Base-by-base conservation (phyloP, 2,329 filamentous ascomycete genomes). In the Lecanicillium sp. region DNA sequence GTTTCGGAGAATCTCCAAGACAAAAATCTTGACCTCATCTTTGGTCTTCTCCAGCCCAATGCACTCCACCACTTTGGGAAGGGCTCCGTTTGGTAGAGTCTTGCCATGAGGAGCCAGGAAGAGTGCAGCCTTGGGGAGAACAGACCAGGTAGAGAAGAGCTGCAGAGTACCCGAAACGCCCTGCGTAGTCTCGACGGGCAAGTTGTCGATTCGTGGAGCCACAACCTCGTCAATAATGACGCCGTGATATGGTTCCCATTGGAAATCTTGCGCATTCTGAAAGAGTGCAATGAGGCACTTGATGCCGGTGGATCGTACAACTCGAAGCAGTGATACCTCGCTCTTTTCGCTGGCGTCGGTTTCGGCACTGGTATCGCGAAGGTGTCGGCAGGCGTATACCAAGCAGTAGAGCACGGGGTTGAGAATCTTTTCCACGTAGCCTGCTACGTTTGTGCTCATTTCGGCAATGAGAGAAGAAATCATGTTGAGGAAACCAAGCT, bases 401-500 rank as follows among this genome's bases (percentile, higher is more conserved):
- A 92, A 66, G 55, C 88, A 96, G 55, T 88, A 90, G 1, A 97
- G 64, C 1, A 94, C 72, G 1, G 87, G 77, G 49, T 90, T 80
- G 45, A 90, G 69, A 4, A 97, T 69, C 11, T 72, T 74, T 13
- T 74, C 66, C 35, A 82, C 73, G 49, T 85, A 90, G 1, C 79
- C 74, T 3, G 70, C 61, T 39, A 94, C 77, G 39, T 81, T 81
- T 5, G 74, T 78, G 38, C 89, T 87, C 27, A 97, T 74, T 38
- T 92, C 87, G 41, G 84, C 83, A 43, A 97, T 79, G 56, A 97
- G 78, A 10, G 90, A 80, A 43, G 88, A 81, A 36, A 92, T 72
- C 87, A 97, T 92, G 55, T 94, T 94, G 37, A 95, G 66, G 55
- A 96, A 79, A 67, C 94, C 92, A 42, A 92, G 75, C 59, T 96